These are phyloP conservation scores for Buxus sempervirens DNA, from an alignment of 164 flowering plant species.

Conservation along the genomic window DNA sequence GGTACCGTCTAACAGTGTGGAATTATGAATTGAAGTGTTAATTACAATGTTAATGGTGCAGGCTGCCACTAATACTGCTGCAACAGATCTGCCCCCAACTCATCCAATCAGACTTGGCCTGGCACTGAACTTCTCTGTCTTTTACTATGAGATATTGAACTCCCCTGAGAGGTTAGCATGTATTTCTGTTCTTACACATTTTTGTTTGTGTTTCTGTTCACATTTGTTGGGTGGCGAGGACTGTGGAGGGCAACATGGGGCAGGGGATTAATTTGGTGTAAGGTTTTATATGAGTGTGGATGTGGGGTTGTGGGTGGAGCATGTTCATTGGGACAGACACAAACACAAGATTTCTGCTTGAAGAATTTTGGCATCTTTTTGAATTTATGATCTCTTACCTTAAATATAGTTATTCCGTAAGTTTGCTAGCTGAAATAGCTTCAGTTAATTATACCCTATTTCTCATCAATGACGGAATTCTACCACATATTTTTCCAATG, in stretches of 20 bases:
- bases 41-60: constrained; percentile 9
- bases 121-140: constrained; percentile 57
- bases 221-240: no score
- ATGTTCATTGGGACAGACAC: no score
- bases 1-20: not conserved
- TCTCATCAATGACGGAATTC: not conserved
- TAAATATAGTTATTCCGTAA: no score
- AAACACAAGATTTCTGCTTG: not conserved
- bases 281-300: no score
- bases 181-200: not conserved
- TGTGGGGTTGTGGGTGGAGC: no score
- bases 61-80: constrained; percentile 40
- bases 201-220: no score
- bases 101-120: constrained; percentile 58
- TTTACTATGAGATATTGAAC: constrained; percentile 54
- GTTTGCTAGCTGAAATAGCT: no score
- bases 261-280: no score
- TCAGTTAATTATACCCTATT: no score
- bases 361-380: not conserved
- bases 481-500: not conserved
- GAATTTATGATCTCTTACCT: not conserved
- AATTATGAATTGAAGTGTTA: not conserved
- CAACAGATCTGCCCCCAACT: constrained; percentile 46
- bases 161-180: constrained; percentile 45
- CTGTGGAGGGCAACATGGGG: no score